A percentile compares a stretch with the other conserved stretches of the same genome.
Conservation (phyloP, 352 stramenopile species). For the Pythium folliculosum region DNA sequence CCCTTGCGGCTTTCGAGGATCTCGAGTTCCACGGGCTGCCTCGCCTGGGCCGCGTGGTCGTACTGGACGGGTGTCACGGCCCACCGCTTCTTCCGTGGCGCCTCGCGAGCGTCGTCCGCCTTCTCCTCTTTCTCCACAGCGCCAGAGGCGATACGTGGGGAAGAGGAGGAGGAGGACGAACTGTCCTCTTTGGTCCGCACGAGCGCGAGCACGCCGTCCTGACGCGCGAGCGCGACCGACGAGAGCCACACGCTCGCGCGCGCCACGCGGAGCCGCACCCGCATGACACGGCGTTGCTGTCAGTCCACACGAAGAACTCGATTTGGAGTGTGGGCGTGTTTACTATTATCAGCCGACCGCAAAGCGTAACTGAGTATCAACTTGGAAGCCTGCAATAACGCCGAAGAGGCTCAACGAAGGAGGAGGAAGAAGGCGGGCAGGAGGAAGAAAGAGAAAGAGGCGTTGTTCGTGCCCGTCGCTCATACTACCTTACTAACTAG, state of each 20-base stretch:
- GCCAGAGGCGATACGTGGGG: no score
- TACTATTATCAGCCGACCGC: no score
- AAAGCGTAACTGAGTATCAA: no score
- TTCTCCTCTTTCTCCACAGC: neutral
- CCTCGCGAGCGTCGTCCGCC: no score
- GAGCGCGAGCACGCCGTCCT: slow-evolving; percentile 50
- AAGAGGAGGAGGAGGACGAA: no score
- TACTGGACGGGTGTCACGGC: slow-evolving; percentile 3
- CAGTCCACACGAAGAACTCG: no score
- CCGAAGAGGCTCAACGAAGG: no score
- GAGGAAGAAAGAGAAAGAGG: no score
- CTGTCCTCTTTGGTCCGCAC: slow-evolving; percentile 27
- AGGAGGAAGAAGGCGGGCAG: no score
- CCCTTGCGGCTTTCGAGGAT: neutral
- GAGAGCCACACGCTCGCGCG: slow-evolving; percentile 46
- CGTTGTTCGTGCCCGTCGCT: neutral
- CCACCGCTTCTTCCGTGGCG: slow-evolving; percentile 3
- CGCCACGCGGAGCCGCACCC: slow-evolving; percentile 39
- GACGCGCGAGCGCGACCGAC: slow-evolving; percentile 20
- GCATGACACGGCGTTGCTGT: slow-evolving; percentile 24
- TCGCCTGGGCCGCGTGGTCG: neutral
- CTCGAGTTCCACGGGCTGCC: neutral
- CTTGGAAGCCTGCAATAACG: no score
- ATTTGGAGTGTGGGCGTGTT: neutral
- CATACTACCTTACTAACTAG: neutral